Base-by-base conservation (phyloP, 768 basidiomycete species). In the Mycena alexandri region DNA sequence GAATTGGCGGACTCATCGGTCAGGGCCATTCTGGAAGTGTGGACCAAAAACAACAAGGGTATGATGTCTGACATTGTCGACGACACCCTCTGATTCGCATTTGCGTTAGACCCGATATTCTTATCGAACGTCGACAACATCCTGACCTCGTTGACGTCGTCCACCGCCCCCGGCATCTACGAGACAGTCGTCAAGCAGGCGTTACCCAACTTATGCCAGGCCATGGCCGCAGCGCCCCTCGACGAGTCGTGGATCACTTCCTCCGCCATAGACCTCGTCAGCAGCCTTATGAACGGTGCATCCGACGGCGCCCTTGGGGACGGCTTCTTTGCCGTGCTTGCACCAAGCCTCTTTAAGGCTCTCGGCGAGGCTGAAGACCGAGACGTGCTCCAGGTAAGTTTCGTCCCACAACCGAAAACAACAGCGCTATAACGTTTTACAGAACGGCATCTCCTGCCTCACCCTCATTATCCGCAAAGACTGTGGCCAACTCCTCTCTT, bases 11-110 rank as follows among this genome's bases (percentile, higher is more conserved):
- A 81, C 7, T 86, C 90, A 0, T 81, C 98, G 22, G 88, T 91
- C 12, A 75, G 84, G 13, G 89, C 90, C 5, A 79, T 91, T 12
- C 83, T 97, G 44, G 89, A 93, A 46, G 91, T 93, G 22, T 98
- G 95, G 95, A 84, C 86, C 48, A 91, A 90, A 75, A 95, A 94
- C 69, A 93, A 89, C 73, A 93, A 91, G 83, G 96, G 96, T 93
- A 52, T 43, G 19, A 34, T 14, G 14, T 17, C 22, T 13, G 19
- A 11, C 33, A 2, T 33, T 54, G 12, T 41, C 21, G 68, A 47
- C 68, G 33, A 24, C 54, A 33, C 10, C 5, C 21, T 43, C 44
- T 34, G 38, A 61, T 10, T 16, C 58, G 46, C 46, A 13, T 36
- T 43, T 9, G 34, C 41, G 43, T 24, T 65, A 82, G 98, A 99